phyloP scores from a whole-genome alignment of 163 green algal species.

The Coccomyxa subellipsoidea region DNA sequence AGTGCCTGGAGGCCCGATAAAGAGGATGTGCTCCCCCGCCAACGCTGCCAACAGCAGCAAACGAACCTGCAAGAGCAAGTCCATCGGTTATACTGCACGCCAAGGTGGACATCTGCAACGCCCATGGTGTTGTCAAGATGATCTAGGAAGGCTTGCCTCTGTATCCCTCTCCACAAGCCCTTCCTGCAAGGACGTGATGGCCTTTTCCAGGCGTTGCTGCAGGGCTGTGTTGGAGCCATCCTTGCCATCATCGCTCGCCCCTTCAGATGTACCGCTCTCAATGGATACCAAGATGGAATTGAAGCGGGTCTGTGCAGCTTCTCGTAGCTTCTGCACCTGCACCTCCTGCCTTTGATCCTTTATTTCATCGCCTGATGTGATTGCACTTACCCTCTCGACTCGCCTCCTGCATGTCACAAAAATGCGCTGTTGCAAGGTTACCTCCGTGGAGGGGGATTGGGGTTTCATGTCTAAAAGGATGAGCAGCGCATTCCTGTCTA shows the following conservation, averaged over 20 bases:
- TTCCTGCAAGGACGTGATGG: slow-evolving; percentile 51
- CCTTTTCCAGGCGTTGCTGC: slow-evolving; percentile 7
- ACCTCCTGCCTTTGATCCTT: slow-evolving; percentile 1
- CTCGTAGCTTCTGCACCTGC: not conserved
- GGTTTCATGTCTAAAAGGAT: not conserved
- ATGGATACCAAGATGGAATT: not conserved
- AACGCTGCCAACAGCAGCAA: slow-evolving; percentile 91
- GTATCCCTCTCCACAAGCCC: slow-evolving; percentile 89
- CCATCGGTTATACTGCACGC: too few relatives aligned
- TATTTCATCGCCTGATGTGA: not conserved
- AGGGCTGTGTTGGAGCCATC: slow-evolving; percentile 2
- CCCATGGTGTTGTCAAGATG: not conserved
- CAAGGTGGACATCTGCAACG: too few relatives aligned
- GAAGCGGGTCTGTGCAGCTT: not conserved
- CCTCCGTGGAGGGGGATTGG: too few relatives aligned
- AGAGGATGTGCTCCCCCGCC: slow-evolving; percentile 88
- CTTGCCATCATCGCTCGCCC: not conserved
- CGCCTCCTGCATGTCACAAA: not conserved
- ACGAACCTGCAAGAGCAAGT: slow-evolving; percentile 75
- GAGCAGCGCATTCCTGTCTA: not conserved
- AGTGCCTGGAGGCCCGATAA: slow-evolving; percentile 87
- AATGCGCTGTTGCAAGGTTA: too few relatives aligned
- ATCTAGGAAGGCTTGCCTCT: slow-evolving; percentile 52
- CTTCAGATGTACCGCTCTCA: not conserved
- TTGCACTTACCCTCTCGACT: not conserved